Evolutionary conservation across 2,329 filamentous ascomycete species (phyloP).

Genomic region (Talaromyces sp.): DNA sequence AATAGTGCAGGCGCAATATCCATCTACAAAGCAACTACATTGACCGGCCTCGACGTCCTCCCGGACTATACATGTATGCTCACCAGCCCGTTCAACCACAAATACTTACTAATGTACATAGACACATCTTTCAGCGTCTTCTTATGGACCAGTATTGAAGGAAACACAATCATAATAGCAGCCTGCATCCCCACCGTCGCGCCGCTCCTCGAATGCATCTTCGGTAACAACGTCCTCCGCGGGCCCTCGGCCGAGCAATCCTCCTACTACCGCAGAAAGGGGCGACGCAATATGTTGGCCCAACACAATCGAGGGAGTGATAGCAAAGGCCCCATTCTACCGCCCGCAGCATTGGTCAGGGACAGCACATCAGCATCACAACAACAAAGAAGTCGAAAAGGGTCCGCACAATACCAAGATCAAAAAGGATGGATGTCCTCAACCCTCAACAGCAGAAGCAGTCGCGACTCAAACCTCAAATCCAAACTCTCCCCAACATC

Average conservation of each 20-base stretch:
- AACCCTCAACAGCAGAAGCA: background rate
- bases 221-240: conserved; percentile 13
- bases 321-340: background rate
- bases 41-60: conserved; percentile 26
- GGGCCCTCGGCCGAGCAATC: conserved; percentile 2
- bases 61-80: conserved; percentile 17
- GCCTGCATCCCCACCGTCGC: conserved; percentile 19
- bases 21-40: conserved; percentile 32
- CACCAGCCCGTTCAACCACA: background rate
- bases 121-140: conserved; percentile 13
- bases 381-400: background rate
- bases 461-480: background rate
- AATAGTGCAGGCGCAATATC: conserved; percentile 32
- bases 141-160: conserved; percentile 18
- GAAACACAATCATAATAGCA: conserved; percentile 17
- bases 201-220: conserved; percentile 13
- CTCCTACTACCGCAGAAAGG: background rate
- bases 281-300: background rate
- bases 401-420: background rate
- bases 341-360: background rate
- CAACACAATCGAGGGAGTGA: background rate
- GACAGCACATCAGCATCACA: background rate
- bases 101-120: conserved; percentile 2
- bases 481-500: background rate
- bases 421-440: background rate